Base-by-base conservation (phyloP, 371 early-diverging fungal genomes). In the Phascolomyces articulosus region DNA sequence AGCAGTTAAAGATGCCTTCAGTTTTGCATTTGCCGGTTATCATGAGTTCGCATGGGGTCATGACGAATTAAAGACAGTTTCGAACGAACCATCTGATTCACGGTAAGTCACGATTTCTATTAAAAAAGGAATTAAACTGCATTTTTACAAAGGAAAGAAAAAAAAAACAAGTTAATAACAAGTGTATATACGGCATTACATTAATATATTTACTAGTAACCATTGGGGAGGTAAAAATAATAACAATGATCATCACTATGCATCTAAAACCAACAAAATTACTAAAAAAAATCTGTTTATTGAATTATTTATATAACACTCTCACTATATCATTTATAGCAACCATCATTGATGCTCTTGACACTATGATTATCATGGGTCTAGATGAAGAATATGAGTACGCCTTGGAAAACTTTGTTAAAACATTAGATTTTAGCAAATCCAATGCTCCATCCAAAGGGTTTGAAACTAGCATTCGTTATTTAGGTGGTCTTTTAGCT, bases 271-370 rank as follows among this genome's bases (percentile, higher is more conserved):
- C n/a, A n/a, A n/a, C n/a, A n/a, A n/a, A n/a, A n/a, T n/a, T n/a
- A n/a, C 15, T 40, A n/a, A n/a, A n/a, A n/a, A n/a, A n/a, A n/a
- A n/a, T n/a, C n/a, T n/a, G n/a, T n/a, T n/a, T n/a, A n/a, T n/a
- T n/a, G n/a, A n/a, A n/a, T n/a, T n/a, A n/a, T n/a, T n/a, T n/a
- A n/a, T n/a, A n/a, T n/a, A n/a, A n/a, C n/a, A n/a, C n/a, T n/a
- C n/a, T n/a, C n/a, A n/a, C n/a, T n/a, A n/a, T n/a, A n/a, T n/a
- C n/a, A n/a, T n/a, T n/a, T n/a, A n/a, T 55, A 79, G 86, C 86
- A 56, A 91, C 94, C 1, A 84, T 94, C 63, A 80, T 95, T 27
- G 96, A 96, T 71, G 79, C 92, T 15, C 79, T 96, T 23, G 96
- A 95, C 66, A 95, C 96, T 2, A 82, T 93, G 60, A 67, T 85